Percentiles rank a stretch among this genome's conserved stretches.
These are phyloP conservation scores for Eimeria nieschulzi DNA, from an alignment of 169 alveolate genomes.

Conservation along the genomic window DNA sequence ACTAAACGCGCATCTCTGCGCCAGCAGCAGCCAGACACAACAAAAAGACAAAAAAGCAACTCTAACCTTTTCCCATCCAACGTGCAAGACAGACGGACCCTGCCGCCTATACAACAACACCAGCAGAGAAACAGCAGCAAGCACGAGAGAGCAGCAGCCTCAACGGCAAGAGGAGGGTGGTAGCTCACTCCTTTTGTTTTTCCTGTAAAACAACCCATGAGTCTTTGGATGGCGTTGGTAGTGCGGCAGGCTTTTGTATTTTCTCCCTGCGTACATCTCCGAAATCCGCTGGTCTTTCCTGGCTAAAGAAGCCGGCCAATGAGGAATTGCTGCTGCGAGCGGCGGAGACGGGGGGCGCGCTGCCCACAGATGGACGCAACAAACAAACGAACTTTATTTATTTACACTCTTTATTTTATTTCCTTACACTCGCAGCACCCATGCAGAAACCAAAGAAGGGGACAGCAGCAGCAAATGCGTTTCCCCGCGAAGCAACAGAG, in stretches of 20 bases:
- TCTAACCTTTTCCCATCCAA: no score
- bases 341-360: not conserved
- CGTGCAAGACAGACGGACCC: no score
- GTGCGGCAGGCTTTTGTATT: slow-evolving; percentile 5
- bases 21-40: slow-evolving; percentile 51
- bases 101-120: no score
- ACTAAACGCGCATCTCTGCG: slow-evolving; percentile 62
- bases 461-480: not conserved
- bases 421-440: no score
- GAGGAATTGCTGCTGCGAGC: not conserved
- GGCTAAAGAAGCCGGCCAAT: slow-evolving; percentile 52
- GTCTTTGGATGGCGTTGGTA: slow-evolving; percentile 40
- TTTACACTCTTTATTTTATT: no score
- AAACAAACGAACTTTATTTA: no score
- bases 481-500: slow-evolving; percentile 1
- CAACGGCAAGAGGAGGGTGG: not conserved
- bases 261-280: slow-evolving; percentile 28
- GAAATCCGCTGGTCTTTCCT: slow-evolving; percentile 53
- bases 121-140: not conserved
- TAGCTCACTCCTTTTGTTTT: slow-evolving; percentile 67
- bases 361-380: not conserved
- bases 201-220: slow-evolving; percentile 61
- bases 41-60: no score
- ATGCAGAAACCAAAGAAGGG: not conserved
- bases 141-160: not conserved